Percentiles rank a stretch among this genome's conserved stretches.
phyloP scores from a whole-genome alignment of 257 asterid species.

The Solanum etuberosum region DNA sequence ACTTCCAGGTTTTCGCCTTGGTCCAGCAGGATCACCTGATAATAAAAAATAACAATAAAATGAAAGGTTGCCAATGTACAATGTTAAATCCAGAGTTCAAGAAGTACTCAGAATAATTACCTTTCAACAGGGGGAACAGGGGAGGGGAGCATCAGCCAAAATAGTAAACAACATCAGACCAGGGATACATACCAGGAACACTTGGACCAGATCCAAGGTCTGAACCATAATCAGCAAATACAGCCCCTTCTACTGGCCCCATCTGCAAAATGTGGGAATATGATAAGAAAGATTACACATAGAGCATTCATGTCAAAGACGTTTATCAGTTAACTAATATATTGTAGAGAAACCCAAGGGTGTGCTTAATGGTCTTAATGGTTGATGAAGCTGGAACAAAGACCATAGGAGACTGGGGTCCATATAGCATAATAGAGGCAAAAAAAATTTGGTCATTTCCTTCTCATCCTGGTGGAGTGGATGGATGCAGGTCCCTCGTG shows the following conservation, averaged over 20 bases:
- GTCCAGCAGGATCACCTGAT: conserved; percentile 94
- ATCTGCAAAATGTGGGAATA: conserved; percentile 30
- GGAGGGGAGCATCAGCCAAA: not conserved
- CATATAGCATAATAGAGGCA: not conserved
- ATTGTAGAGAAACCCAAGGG: not conserved
- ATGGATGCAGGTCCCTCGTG: not conserved
- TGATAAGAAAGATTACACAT: not conserved
- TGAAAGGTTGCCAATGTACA: not conserved
- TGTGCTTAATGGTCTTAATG: not conserved
- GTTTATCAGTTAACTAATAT: not conserved
- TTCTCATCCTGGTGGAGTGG: not conserved
- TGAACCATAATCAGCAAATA: conserved; percentile 91
- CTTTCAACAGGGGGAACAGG: not conserved
- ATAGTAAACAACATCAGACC: not conserved
- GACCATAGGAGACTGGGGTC: not conserved
- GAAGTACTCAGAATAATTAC: not conserved
- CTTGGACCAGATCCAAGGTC: conserved; percentile 89
- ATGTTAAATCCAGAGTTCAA: not conserved
- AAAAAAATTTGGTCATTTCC: not conserved
- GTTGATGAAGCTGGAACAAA: not conserved
- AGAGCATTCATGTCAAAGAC: not conserved
- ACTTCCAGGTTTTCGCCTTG: conserved; percentile 88
- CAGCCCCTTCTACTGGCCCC: conserved; percentile 76
- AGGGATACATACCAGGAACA: conserved; percentile 53
- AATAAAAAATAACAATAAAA: not conserved